Conservation (phyloP, 2,329 filamentous ascomycete species). For the Albifimbria verrucaria region DNA sequence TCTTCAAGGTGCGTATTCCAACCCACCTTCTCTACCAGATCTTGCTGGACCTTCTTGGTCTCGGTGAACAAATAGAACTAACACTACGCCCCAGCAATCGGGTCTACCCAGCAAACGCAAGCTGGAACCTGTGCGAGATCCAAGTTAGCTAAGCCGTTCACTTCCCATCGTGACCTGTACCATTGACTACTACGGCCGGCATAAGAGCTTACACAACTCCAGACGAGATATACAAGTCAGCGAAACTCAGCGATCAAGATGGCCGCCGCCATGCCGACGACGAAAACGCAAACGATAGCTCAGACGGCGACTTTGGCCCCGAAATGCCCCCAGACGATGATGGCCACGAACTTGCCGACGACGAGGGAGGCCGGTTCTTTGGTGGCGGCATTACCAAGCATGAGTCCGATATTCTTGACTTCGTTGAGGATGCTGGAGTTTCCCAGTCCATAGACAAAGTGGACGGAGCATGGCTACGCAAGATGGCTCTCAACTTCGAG, state of each 20-base stretch:
- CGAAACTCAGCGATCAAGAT: slow-evolving; percentile 46
- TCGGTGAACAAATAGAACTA: slow-evolving; percentile 1
- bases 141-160: slow-evolving; percentile 45
- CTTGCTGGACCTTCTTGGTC: neutral
- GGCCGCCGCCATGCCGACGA: slow-evolving; percentile 43
- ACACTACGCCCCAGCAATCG: slow-evolving; percentile 31
- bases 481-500: slow-evolving; percentile 79
- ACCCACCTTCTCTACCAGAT: neutral
- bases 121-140: slow-evolving; percentile 58
- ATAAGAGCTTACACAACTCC: neutral
- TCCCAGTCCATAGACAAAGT: slow-evolving; percentile 64
- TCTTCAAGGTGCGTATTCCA: slow-evolving; percentile 45
- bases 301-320: slow-evolving; percentile 46
- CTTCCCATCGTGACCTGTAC: no score
- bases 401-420: slow-evolving; percentile 83
- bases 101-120: slow-evolving; percentile 59
- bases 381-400: slow-evolving; percentile 82
- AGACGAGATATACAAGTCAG: slow-evolving; percentile 65
- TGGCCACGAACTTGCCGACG: slow-evolving; percentile 48
- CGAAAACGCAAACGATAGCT: slow-evolving; percentile 45
- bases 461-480: slow-evolving; percentile 79
- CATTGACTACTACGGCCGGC: no score
- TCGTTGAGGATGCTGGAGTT: slow-evolving; percentile 59
- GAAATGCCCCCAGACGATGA: slow-evolving; percentile 43
- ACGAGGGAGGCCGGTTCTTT: slow-evolving; percentile 94